Percentiles rank a stretch among this genome's conserved stretches.
Evolutionary conservation across 1,284 basidiomycete species (phyloP).

Genomic region (Leccinum fallax): DNA sequence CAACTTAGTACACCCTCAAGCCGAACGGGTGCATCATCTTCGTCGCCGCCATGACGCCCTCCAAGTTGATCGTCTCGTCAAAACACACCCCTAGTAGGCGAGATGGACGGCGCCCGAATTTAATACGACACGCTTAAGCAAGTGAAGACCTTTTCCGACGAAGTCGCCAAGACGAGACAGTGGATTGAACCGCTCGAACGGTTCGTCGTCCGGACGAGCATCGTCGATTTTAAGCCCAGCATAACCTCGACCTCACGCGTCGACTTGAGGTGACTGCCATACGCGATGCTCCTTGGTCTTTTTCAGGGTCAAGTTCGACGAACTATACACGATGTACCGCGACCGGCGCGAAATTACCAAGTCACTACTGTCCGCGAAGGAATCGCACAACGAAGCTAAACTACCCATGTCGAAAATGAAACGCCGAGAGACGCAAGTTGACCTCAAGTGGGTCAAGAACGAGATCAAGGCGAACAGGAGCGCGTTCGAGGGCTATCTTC

Average conservation of each 20-base stretch:
- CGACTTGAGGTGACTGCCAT: conserved; percentile 55
- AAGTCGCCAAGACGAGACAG: conserved; percentile 66
- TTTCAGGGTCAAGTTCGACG: conserved; percentile 91
- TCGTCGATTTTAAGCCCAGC: conserved; percentile 44
- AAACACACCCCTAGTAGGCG: conserved; percentile 82
- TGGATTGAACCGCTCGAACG: conserved; percentile 71
- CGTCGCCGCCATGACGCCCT: conserved; percentile 81
- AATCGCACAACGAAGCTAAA: conserved; percentile 32
- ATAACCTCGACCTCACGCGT: neutral
- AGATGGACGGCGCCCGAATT: conserved; percentile 31
- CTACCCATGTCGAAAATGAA: conserved; percentile 67
- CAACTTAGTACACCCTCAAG: conserved; percentile 80
- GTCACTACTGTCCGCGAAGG: conserved; percentile 52
- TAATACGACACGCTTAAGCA: conserved; percentile 61
- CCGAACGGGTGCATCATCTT: conserved; percentile 99
- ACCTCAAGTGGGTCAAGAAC: conserved; percentile 62
- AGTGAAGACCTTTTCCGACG: conserved; percentile 74
- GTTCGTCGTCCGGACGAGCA: conserved; percentile 61
- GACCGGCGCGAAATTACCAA: conserved; percentile 74
- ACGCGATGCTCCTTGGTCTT: conserved; percentile 84
- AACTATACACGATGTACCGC: conserved; percentile 87
- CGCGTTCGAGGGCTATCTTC: conserved; percentile 71
- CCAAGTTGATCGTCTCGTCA: conserved; percentile 84
- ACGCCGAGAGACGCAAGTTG: conserved; percentile 65
- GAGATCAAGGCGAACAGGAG: conserved; percentile 68